Base-by-base conservation (phyloP, 305 asterid species). In the Fraxinus xanthoxyloides region DNA sequence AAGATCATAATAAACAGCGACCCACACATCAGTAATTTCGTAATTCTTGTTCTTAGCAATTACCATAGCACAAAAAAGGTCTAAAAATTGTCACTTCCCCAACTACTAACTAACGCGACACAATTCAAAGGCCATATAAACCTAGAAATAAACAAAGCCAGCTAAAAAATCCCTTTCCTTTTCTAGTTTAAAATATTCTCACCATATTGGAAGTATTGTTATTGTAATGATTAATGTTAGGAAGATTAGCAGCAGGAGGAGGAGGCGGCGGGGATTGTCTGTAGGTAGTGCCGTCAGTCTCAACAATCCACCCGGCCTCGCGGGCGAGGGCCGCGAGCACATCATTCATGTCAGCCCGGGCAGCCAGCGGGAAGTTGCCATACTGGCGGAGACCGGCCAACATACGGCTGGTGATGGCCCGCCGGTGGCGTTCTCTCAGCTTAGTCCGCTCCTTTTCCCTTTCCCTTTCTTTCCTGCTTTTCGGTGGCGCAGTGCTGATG, bases 281-380 rank as follows among this genome's bases (percentile, higher is more conserved):
- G 67, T 85, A 92, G 76, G 97, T 91, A 78, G 91, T 92, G 77
- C 97, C 94, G 80, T 92, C 94, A n/a, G 85, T 75, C 4, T 91
- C 92, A 2, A 92, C 94, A 5, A 87, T 87, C 94, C 94, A 92
- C 31, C 95, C 97, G 0, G 97, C 92, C 80, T 91, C 92, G 17
- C 97, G 88, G 61, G 97, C 97, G n/a, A 92, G 93, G 32, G 97
- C 92, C 40, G 94, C 92, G 77, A 92, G 91, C 54, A 92, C 97
- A 84, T 92, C 93, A 74, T 92, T 92, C 97, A 91, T 92, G 83
- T 91, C 94, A 48, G 97, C 97, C 35, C 97, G 89, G 6, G 91
- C 90, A 0, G 94, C 94, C 32, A 92, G 90, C 51, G 93, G 92
- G 79, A 90, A 92, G 80, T 91, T 92, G 1, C 93, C 97, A 79